Evolutionary conservation across 2,329 filamentous ascomycete species (phyloP), one percentile per base, ranked within the genome.

Genomic region (Apiospora rasikravindrae): DNA sequence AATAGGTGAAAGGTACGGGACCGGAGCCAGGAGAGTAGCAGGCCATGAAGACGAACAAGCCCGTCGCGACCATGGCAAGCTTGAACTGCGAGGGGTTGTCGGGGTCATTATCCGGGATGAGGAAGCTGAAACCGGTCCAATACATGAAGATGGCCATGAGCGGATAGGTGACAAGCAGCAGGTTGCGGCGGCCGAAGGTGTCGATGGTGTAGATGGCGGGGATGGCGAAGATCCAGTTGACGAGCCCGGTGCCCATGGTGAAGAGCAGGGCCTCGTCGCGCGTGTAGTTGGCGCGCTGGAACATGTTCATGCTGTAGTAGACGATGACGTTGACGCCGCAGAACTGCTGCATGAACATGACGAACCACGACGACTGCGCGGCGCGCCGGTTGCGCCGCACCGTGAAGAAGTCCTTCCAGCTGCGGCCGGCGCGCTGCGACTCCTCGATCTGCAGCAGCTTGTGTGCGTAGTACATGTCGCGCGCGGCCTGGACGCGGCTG

Each of bases 151-250:
- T 86, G 26, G 75, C 73, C 90, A 92, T 92, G 74, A 91, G 87
- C 0, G 90, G 91, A 77, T 92, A 92, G 5, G 91, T 92, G 77
- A 91, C 89, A 6, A 92, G 83, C 6, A 92, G 84, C 22, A 93
- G 82, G 40, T 86, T 84, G 33, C 91, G 87, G 33, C 91, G 89
- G 14, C 90, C 91, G 76, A 88, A 92, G 0, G 89, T 92, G 76
- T 92, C 91, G 70, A 92, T 92, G 5, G 90, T 91, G 84, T 87
- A 91, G 73, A 92, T 83, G 2, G 91, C 90, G 0, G 90, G 90
- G 80, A 88, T 90, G 24, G 90, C 89, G 74, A 92, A 92, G 26
- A 91, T 70, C 79, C 91, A 92, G 78, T 91, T 91, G 73, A 91
- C 83, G 24, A 90, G 77, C 6, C 85, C 85, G 51, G 84, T 86